These are phyloP conservation scores for Fragaria nilgerrensis DNA, from an alignment of 306 rosid species.

Conservation along the genomic window DNA sequence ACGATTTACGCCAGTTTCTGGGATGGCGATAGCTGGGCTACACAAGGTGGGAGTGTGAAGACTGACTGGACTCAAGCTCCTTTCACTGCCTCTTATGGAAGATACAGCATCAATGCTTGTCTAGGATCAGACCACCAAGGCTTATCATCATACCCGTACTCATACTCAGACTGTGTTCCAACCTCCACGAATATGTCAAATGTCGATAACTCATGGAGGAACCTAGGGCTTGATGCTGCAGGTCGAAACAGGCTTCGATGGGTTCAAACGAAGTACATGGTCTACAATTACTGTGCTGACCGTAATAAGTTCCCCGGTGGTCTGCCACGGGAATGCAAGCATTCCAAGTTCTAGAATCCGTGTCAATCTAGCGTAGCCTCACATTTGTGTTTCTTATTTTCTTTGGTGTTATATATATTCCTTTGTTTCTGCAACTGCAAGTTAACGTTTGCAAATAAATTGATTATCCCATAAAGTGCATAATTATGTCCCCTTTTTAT, in stretches of 20 bases:
- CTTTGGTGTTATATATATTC: background rate
- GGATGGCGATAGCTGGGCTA: conserved; percentile 54
- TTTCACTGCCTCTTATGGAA: conserved; percentile 40
- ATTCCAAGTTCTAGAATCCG: background rate
- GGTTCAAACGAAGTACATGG: conserved; percentile 37
- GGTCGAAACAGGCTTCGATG: conserved; percentile 34
- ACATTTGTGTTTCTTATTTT: background rate
- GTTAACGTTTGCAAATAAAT: background rate
- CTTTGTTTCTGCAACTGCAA: background rate
- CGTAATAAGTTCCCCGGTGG: conserved; percentile 34
- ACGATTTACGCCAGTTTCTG: conserved; percentile 41
- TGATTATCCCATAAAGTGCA: background rate
- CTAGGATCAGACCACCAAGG: conserved; percentile 9
- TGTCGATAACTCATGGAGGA: conserved; percentile 1
- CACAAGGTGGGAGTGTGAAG: conserved; percentile 46
- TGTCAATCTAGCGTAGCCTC: background rate
- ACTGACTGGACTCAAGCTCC: conserved; percentile 49
- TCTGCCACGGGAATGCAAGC: conserved; percentile 35
- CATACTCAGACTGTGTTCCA: conserved; percentile 1
- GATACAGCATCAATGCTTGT: conserved; percentile 33
- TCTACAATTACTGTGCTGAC: conserved; percentile 40
- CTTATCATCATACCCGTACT: background rate
- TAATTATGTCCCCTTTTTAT: too few relatives aligned
- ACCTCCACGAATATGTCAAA: background rate
- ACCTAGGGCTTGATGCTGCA: conserved; percentile 26